phyloP scores from a whole-genome alignment of 2,329 filamentous ascomycete genomes.

The Beauveria sp. region DNA sequence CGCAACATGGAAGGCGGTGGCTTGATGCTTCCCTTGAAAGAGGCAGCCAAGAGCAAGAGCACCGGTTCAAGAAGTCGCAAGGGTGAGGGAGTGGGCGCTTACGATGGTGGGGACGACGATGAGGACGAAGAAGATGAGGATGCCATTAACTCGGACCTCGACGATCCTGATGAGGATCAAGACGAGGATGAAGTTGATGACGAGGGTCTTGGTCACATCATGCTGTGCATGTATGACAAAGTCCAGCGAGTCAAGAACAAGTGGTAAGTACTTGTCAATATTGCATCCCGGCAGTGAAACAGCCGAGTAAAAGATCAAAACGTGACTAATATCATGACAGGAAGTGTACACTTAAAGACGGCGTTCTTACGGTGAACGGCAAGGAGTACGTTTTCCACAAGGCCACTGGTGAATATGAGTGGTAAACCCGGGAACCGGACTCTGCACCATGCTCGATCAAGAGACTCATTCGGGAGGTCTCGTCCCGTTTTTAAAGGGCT shows the following conservation, averaged over 20 bases:
- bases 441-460: not conserved
- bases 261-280: conserved; percentile 47
- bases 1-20: conserved; percentile 67
- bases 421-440: conserved; percentile 47
- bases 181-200: conserved; percentile 84
- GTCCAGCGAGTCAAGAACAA: conserved; percentile 99
- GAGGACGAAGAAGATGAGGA: conserved; percentile 70
- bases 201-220: conserved; percentile 76
- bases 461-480: not conserved
- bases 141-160: conserved; percentile 96
- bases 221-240: conserved; percentile 99
- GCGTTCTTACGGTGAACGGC: conserved; percentile 84
- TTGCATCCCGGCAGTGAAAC: too few species aligned
- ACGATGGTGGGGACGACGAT: conserved; percentile 58
- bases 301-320: too few species aligned
- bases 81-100: conserved; percentile 35
- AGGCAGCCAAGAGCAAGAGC: conserved; percentile 34
- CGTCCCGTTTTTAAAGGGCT: not conserved
- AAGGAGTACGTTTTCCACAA: conserved; percentile 99
- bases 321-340: conserved; percentile 30
- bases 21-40: conserved; percentile 63
- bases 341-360: conserved; percentile 98
- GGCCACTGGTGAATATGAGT: conserved; percentile 94
- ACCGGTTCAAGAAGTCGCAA: conserved; percentile 16
- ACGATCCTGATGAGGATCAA: conserved; percentile 82